Percentiles rank a stretch among this genome's conserved stretches.
These are phyloP conservation scores for Irpex sp. DNA, from an alignment of 1,284 basidiomycete species.

Conservation along the genomic window DNA sequence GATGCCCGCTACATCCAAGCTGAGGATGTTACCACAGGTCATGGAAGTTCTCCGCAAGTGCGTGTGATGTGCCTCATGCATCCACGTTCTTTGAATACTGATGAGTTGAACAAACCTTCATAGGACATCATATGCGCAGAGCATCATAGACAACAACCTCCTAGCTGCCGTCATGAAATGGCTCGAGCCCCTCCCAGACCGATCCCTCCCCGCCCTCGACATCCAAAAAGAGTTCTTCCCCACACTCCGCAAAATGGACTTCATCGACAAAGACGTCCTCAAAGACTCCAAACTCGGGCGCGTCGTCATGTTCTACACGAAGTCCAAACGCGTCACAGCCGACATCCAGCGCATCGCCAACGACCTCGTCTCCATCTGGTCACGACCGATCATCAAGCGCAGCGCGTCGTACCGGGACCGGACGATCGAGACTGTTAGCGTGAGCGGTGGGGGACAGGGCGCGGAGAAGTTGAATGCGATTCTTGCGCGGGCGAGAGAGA, in stretches of 20 bases:
- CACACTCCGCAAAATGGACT: slow-evolving; percentile 82
- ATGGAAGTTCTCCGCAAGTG: slow-evolving; percentile 95
- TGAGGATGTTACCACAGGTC: slow-evolving; percentile 83
- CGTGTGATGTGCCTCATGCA: slow-evolving; percentile 26
- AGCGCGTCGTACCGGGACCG: slow-evolving; percentile 82
- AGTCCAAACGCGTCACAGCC: slow-evolving; percentile 85
- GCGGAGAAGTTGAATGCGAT: slow-evolving; percentile 65
- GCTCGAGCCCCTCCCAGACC: slow-evolving; percentile 94
- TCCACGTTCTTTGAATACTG: background rate
- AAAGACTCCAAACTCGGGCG: slow-evolving; percentile 93
- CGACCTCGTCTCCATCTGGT: slow-evolving; percentile 85
- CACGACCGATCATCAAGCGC: slow-evolving; percentile 92
- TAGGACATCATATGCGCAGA: slow-evolving; percentile 83
- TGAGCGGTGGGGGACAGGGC: slow-evolving; percentile 34
- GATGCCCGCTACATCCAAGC: slow-evolving; percentile 84
- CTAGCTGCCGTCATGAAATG: slow-evolving; percentile 88
- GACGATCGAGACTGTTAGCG: slow-evolving; percentile 51
- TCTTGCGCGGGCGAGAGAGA: slow-evolving; percentile 63
- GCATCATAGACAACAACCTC: slow-evolving; percentile 94
- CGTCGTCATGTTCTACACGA: slow-evolving; percentile 94
- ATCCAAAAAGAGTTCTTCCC: slow-evolving; percentile 94
- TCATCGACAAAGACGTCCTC: slow-evolving; percentile 88
- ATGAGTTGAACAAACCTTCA: slow-evolving; percentile 6
- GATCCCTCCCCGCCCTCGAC: slow-evolving; percentile 90
- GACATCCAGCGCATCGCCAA: slow-evolving; percentile 81